Evolutionary conservation across 345 rosid species (phyloP).

Genomic region (Bruguiera gymnorhiza): DNA sequence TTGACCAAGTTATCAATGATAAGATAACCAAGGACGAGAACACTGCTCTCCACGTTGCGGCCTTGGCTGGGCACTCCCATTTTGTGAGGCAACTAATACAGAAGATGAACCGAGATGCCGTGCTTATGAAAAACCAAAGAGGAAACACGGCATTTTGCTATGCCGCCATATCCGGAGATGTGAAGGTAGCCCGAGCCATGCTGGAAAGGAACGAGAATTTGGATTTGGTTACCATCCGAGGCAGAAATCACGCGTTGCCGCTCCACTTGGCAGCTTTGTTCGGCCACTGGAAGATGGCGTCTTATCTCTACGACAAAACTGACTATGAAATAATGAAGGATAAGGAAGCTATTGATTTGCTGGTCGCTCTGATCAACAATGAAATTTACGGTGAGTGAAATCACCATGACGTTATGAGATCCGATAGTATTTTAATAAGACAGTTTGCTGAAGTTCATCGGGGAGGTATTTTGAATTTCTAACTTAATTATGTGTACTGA

Average conservation of each 20-base stretch:
- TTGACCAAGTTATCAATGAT: conserved; percentile 1
- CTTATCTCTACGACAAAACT: conserved; percentile 8
- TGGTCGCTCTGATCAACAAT: conserved; percentile 4
- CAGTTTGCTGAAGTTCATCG: background rate
- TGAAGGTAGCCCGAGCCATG: conserved; percentile 14
- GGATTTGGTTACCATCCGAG: conserved; percentile 9
- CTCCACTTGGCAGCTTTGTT: conserved; percentile 15
- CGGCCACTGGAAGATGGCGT: conserved; percentile 19
- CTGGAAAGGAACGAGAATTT: conserved; percentile 4
- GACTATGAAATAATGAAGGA: background rate
- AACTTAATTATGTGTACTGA: background rate
- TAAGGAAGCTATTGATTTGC: conserved; percentile 7
- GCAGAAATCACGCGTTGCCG: conserved; percentile 13
- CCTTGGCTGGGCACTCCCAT: conserved; percentile 11
- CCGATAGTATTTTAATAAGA: too few species aligned
- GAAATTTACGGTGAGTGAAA: background rate
- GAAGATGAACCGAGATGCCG: conserved; percentile 9
- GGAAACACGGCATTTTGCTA: conserved; percentile 23
- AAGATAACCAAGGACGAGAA: conserved; percentile 8
- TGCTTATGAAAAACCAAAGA: background rate
- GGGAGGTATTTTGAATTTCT: background rate
- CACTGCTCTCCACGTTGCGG: conserved; percentile 28
- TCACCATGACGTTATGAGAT: background rate
- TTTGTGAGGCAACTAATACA: conserved; percentile 20
- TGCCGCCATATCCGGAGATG: conserved; percentile 22